These are phyloP conservation scores for Lachnellula arida DNA, from an alignment of 2,329 filamentous ascomycete species.

Conservation along the genomic window DNA sequence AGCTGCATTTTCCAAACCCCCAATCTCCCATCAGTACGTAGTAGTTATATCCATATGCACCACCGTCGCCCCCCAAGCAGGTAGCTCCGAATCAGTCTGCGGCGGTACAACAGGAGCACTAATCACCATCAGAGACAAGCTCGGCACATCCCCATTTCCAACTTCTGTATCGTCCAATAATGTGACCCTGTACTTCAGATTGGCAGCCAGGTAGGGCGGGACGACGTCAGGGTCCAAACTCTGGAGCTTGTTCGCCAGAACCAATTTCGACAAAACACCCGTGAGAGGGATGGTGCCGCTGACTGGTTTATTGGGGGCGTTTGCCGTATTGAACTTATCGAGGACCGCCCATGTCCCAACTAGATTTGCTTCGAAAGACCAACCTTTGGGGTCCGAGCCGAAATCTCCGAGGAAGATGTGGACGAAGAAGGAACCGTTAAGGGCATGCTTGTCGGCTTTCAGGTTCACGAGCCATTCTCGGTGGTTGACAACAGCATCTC, in stretches of 20 bases:
- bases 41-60: conserved; percentile 10
- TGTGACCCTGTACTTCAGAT: conserved; percentile 26
- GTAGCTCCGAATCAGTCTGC: conserved; percentile 8
- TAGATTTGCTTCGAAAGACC: conserved; percentile 28
- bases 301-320: conserved; percentile 24
- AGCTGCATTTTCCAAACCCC: no score
- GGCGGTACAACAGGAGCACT: conserved; percentile 19
- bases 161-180: conserved; percentile 20
- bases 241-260: conserved; percentile 27
- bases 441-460: conserved; percentile 52
- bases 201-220: conserved; percentile 21
- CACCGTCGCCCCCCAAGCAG: conserved; percentile 15
- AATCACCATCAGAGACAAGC: conserved; percentile 23
- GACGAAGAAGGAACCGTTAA: conserved; percentile 58
- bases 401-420: conserved; percentile 60
- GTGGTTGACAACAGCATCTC: conserved; percentile 35
- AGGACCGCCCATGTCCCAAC: conserved; percentile 35
- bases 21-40: no score
- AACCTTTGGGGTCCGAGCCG: conserved; percentile 17
- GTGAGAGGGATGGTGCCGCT: conserved; percentile 43
- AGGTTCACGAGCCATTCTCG: conserved; percentile 68
- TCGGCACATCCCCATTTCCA: conserved; percentile 16
- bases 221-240: conserved; percentile 24
- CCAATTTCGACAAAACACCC: conserved; percentile 34
- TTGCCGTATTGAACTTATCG: conserved; percentile 19